Conservation (phyloP, 176 grass and related monocot species). For the Eleusine coracana region DNA sequence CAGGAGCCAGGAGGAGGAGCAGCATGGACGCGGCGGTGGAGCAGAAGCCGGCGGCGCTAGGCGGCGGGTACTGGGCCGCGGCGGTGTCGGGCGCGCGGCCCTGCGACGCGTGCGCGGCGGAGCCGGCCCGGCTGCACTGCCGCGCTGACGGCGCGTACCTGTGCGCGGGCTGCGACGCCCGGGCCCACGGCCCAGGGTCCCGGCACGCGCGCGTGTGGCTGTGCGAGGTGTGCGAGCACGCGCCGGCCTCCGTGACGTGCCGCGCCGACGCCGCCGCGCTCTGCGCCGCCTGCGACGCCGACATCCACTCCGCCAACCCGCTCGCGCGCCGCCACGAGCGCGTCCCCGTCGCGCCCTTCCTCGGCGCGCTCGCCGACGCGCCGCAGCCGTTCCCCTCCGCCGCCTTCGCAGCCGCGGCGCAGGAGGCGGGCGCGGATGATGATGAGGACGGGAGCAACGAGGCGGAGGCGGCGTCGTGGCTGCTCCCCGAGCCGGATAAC, state of each 20-base stretch:
- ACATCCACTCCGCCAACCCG: constrained; percentile 93
- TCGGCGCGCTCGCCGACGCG: constrained; percentile 47
- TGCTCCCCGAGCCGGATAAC: constrained; percentile 57
- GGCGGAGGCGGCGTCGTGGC: constrained; percentile 83
- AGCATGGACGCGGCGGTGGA: constrained; percentile 25
- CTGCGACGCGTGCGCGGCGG: constrained; percentile 47
- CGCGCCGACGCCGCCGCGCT: constrained; percentile 79
- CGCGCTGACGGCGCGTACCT: constrained; percentile 50
- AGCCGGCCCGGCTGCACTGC: constrained; percentile 55
- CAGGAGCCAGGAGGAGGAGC: too few relatives aligned
- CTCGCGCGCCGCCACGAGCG: constrained; percentile 87
- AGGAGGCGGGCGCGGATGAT: neutral
- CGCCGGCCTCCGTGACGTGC: constrained; percentile 68
- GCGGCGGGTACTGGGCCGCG: constrained; percentile 17
- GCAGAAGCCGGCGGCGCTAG: constrained; percentile 20
- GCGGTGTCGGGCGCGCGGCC: constrained; percentile 7
- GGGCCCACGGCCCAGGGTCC: constrained; percentile 33
- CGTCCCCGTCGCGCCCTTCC: constrained; percentile 52
- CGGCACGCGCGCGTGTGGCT: constrained; percentile 60
- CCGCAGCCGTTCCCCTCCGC: constrained; percentile 31
- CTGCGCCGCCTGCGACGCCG: constrained; percentile 76
- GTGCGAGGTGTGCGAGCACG: constrained; percentile 80
- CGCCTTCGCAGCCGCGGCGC: constrained; percentile 1
- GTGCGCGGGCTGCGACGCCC: constrained; percentile 50
- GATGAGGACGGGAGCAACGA: constrained; percentile 56